Conservation (phyloP, 2,329 filamentous ascomycete genomes). For the Exophiala sp. region DNA sequence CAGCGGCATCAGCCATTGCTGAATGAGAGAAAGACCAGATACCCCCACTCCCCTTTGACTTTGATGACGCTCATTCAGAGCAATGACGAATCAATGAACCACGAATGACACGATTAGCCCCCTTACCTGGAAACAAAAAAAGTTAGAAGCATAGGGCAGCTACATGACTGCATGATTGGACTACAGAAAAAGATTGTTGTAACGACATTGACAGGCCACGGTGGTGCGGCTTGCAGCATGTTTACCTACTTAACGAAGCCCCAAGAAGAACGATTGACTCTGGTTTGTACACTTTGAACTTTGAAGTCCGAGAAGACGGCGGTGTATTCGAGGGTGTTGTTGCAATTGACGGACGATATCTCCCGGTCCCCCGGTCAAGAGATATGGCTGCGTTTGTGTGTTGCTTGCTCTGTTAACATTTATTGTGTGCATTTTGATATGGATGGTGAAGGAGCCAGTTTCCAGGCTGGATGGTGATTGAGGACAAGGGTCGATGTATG, state of each 20-base stretch:
- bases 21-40: conserved; percentile 44
- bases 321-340: conserved; percentile 14
- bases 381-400: conserved; percentile 7
- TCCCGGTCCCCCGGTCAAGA: neutral
- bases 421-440: conserved; percentile 8
- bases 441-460: conserved; percentile 13
- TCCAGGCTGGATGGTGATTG: conserved; percentile 5
- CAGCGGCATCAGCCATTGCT: conserved; percentile 56
- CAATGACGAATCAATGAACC: conserved; percentile 29
- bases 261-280: conserved; percentile 22
- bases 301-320: conserved; percentile 10
- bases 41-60: conserved; percentile 26
- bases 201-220: conserved; percentile 24
- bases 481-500: conserved; percentile 15
- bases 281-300: conserved; percentile 24
- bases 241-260: conserved; percentile 18
- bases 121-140: conserved; percentile 26
- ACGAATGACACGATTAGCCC: conserved; percentile 28
- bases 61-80: conserved; percentile 27
- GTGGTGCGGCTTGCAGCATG: conserved; percentile 25
- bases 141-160: conserved; percentile 31
- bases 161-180: conserved; percentile 29
- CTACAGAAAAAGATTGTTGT: conserved; percentile 28
- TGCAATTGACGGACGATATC: conserved; percentile 2
- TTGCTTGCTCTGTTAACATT: conserved; percentile 2